Evolutionary conservation across 352 stramenopile genomes (phyloP).

Genomic region (Pythium chondricola): DNA sequence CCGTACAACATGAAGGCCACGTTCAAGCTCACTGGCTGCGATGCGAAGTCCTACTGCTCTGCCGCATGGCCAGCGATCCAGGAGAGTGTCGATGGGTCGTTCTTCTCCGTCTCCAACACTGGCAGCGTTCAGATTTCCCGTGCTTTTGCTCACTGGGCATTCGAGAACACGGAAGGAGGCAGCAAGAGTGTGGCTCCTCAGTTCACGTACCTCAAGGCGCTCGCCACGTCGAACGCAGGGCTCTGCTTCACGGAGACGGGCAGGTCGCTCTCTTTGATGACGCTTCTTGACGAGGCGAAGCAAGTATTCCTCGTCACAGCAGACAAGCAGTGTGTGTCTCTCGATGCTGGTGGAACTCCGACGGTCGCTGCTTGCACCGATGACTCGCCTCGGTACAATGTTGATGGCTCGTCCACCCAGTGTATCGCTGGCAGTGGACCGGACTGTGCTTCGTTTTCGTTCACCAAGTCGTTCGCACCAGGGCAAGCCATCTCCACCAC

Average conservation of each 20-base stretch:
- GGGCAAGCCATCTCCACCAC: background rate
- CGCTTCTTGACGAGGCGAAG: background rate
- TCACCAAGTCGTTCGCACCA: constrained; percentile 1
- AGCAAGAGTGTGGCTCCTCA: constrained; percentile 1
- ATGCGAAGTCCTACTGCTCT: constrained; percentile 8
- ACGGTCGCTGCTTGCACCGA: constrained; percentile 4
- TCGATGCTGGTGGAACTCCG: constrained; percentile 1
- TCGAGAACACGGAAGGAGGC: constrained; percentile 12
- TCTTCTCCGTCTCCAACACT: constrained; percentile 4
- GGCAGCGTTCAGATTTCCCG: constrained; percentile 6
- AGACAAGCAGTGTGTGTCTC: constrained; percentile 7
- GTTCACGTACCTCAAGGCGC: constrained; percentile 14
- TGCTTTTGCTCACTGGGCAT: constrained; percentile 13
- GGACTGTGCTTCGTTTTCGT: constrained; percentile 8
- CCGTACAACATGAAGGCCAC: constrained; percentile 6
- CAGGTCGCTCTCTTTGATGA: constrained; percentile 7
- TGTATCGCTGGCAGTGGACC: constrained; percentile 7
- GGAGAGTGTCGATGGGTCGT: constrained; percentile 2
- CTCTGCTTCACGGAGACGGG: constrained; percentile 12
- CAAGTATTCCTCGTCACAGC: constrained; percentile 8
- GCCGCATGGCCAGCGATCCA: constrained; percentile 10
- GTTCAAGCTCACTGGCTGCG: constrained; percentile 7
- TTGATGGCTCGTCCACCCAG: constrained; percentile 2
- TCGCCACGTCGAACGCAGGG: constrained; percentile 4
- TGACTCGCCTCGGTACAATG: background rate